Conservation (phyloP, 1,139 yeast genomes). For the Groenewaldozyma sp. region DNA sequence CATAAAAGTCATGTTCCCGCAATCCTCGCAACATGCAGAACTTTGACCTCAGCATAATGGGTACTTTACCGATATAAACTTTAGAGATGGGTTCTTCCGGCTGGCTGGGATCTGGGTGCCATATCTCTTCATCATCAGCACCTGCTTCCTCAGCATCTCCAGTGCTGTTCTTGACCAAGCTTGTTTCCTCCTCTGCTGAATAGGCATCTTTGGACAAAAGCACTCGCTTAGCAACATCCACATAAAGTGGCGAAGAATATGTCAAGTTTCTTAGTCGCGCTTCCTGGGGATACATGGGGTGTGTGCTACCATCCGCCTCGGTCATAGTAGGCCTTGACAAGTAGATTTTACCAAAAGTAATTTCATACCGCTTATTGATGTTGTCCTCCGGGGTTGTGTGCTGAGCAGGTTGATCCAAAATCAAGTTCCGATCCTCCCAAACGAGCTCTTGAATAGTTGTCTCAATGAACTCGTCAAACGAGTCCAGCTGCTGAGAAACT, state of each 20-base stretch:
- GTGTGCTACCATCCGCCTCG: conserved; percentile 99
- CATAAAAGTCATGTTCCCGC: conserved; percentile 91
- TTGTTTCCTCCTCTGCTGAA: background rate
- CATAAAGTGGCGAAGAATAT: conserved; percentile 90
- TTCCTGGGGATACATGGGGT: conserved; percentile 96
- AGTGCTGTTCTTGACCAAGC: conserved; percentile 6
- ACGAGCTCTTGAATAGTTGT: conserved; percentile 94
- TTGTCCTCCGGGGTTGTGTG: conserved; percentile 87
- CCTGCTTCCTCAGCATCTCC: conserved; percentile 22
- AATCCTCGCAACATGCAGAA: conserved; percentile 89
- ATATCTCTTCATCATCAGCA: conserved; percentile 47
- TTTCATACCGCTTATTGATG: conserved; percentile 85
- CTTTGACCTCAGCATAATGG: conserved; percentile 94
- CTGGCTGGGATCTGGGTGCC: conserved; percentile 49
- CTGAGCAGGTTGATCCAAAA: conserved; percentile 96
- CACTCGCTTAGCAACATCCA: conserved; percentile 89
- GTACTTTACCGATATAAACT: conserved; percentile 92
- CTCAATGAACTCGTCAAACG: conserved; percentile 96
- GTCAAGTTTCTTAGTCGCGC: conserved; percentile 94
- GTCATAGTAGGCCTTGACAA: conserved; percentile 97
- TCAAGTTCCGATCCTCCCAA: conserved; percentile 89
- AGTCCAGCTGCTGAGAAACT: conserved; percentile 95
- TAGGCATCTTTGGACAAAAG: conserved; percentile 74
- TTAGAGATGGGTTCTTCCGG: conserved; percentile 55
- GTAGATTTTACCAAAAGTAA: conserved; percentile 92